phyloP scores from a whole-genome alignment of 2,329 filamentous ascomycete species.

The Exophiala sp. region DNA sequence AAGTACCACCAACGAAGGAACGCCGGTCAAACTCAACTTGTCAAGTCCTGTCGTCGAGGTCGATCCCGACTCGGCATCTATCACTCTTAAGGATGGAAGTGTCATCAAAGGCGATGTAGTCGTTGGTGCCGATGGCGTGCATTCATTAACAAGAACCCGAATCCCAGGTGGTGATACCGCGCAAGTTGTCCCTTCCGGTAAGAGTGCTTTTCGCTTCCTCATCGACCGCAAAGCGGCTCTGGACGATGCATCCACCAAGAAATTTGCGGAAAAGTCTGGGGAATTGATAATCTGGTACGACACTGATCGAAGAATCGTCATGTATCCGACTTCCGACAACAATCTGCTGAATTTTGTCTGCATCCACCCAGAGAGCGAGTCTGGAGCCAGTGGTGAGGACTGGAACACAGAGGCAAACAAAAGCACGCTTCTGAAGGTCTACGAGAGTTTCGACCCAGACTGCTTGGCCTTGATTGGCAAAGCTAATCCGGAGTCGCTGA shows the following conservation, averaged over 20 bases:
- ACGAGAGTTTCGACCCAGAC: conserved; percentile 10
- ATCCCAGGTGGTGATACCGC: conserved; percentile 31
- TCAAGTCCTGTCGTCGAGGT: conserved; percentile 40
- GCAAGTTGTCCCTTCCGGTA: conserved; percentile 41
- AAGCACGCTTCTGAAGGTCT: conserved; percentile 10
- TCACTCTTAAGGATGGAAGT: conserved; percentile 48
- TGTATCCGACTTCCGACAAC: conserved; percentile 31
- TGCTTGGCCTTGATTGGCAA: conserved; percentile 3
- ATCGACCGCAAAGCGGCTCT: conserved; percentile 30
- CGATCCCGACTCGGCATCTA: conserved; percentile 27
- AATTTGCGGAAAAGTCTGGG: conserved; percentile 38
- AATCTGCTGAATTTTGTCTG: conserved; percentile 24
- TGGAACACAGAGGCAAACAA: conserved; percentile 15
- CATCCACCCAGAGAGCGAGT: conserved; percentile 26
- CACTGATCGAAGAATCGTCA: conserved; percentile 28
- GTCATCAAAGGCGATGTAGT: conserved; percentile 48
- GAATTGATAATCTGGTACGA: conserved; percentile 45
- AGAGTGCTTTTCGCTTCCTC: conserved; percentile 37
- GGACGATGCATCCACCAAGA: conserved; percentile 40
- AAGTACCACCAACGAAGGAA: conserved; percentile 34
- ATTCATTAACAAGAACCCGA: conserved; percentile 33
- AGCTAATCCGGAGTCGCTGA: conserved; percentile 7
- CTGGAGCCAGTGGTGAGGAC: conserved; percentile 37
- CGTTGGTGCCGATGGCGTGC: conserved; percentile 55
- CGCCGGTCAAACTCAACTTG: conserved; percentile 39